phyloP scores from a whole-genome alignment of 148 eudicot genomes.

The Vaccinium vitisidaea region DNA sequence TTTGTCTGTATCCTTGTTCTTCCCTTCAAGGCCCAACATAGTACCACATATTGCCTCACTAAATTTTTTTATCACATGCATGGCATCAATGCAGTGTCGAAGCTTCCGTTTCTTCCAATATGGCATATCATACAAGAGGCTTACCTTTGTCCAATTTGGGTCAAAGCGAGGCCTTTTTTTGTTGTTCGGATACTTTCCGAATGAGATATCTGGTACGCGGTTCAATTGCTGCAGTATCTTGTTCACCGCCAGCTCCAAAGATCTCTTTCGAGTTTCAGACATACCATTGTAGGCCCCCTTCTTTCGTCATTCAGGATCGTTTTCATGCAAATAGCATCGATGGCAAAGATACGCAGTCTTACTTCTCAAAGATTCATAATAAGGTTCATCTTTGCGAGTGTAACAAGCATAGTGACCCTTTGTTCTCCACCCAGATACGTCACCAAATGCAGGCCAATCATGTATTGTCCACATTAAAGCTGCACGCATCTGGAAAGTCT shows the following conservation, averaged over 20 bases:
- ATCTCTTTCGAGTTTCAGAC: neutral
- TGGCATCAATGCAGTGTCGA: neutral
- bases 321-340: neutral
- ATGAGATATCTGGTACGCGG: neutral
- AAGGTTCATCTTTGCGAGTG: neutral
- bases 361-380: neutral
- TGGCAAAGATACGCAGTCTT: neutral
- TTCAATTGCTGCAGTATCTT: neutral
- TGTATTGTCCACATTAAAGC: neutral
- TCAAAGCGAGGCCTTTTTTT: neutral
- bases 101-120: neutral
- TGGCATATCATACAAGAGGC: neutral
- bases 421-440: neutral
- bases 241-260: neutral
- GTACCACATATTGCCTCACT: neutral
- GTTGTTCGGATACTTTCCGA: neutral
- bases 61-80: neutral
- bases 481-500: neutral
- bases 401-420: neutral
- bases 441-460: slow-evolving; percentile 3
- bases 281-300: neutral
- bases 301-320: neutral
- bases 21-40: neutral
- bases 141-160: neutral
- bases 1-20: neutral